Percentiles rank a stretch among this genome's conserved stretches.
Evolutionary conservation across 805 yeast genomes (phyloP).

Genomic region (Candida khao-thaluensis): DNA sequence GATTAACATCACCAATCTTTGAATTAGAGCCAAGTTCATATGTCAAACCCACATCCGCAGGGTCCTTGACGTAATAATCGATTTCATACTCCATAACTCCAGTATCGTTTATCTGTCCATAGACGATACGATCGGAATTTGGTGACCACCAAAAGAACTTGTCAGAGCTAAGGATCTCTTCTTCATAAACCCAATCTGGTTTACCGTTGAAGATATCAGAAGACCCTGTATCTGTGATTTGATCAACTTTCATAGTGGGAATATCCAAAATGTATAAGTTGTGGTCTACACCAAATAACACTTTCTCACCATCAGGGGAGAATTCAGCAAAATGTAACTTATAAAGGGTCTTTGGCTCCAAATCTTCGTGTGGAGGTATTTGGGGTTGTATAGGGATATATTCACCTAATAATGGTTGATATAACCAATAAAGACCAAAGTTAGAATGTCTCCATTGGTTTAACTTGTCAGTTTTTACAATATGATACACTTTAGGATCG

Average conservation of each 20-base stretch:
- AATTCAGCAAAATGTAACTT: slow-evolving; percentile 55
- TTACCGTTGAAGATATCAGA: slow-evolving; percentile 58
- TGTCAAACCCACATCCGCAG: slow-evolving; percentile 14
- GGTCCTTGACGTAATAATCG: slow-evolving; percentile 47
- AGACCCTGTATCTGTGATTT: slow-evolving; percentile 54
- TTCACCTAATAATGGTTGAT: slow-evolving; percentile 22
- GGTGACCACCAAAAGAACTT: slow-evolving; percentile 73
- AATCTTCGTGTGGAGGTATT: slow-evolving; percentile 6
- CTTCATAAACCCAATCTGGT: slow-evolving; percentile 86
- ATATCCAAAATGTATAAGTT: slow-evolving; percentile 52
- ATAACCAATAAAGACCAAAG: slow-evolving; percentile 40
- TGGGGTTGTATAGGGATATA: slow-evolving; percentile 38
- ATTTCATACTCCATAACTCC: slow-evolving; percentile 52
- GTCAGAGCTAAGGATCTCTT: slow-evolving; percentile 64
- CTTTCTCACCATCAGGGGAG: slow-evolving; percentile 57
- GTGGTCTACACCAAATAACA: slow-evolving; percentile 56
- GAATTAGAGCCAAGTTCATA: slow-evolving; percentile 1
- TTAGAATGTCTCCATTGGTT: slow-evolving; percentile 45
- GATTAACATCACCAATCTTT: slow-evolving; percentile 19
- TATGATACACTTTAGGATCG: slow-evolving; percentile 40
- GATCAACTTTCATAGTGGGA: slow-evolving; percentile 16
- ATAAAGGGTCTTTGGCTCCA: slow-evolving; percentile 16
- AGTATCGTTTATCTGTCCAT: slow-evolving; percentile 58
- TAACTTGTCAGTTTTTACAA: slow-evolving; percentile 52
- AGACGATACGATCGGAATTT: slow-evolving; percentile 55